Evolutionary conservation across 2,329 filamentous ascomycete species (phyloP).

Genomic region (Fusarium nisikadoi): DNA sequence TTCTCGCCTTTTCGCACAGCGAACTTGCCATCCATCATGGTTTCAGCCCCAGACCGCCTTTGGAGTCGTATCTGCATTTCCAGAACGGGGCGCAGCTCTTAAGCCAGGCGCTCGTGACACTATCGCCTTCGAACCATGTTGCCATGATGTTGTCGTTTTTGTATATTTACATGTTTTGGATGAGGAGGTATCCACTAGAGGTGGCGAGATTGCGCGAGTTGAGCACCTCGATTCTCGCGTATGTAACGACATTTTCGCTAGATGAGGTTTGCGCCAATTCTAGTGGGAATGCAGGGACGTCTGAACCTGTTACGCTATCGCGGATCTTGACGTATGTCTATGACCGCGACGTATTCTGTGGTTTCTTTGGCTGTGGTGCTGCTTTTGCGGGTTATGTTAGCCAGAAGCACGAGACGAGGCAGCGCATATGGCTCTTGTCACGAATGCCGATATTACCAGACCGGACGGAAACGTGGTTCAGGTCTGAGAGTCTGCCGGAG

Average conservation of each 20-base stretch:
- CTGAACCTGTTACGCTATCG: neutral
- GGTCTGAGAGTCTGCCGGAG: neutral
- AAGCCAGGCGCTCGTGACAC: neutral
- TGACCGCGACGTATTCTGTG: conserved; percentile 13
- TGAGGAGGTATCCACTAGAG: neutral
- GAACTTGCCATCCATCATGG: conserved; percentile 7
- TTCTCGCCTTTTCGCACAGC: conserved; percentile 3
- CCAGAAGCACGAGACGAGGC: conserved; percentile 12
- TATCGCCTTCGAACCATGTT: neutral
- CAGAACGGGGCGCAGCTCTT: conserved; percentile 2
- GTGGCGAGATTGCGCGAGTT: neutral
- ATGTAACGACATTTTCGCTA: neutral
- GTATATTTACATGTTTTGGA: conserved; percentile 17
- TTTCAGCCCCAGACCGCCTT: neutral
- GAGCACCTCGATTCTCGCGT: neutral
- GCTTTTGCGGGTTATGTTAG: conserved; percentile 1
- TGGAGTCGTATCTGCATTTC: conserved; percentile 10
- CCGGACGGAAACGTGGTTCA: neutral
- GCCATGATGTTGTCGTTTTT: conserved; percentile 18
- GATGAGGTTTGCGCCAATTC: conserved; percentile 12
- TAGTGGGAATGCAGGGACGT: neutral
- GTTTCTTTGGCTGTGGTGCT: conserved; percentile 3
- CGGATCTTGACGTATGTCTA: conserved; percentile 12
- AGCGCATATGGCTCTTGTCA: conserved; percentile 8
- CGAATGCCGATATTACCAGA: neutral